Percentiles rank a stretch among this genome's conserved stretches.
phyloP scores from a whole-genome alignment of 495 filamentous ascomycete species.

The Penicillium egyptiacum region DNA sequence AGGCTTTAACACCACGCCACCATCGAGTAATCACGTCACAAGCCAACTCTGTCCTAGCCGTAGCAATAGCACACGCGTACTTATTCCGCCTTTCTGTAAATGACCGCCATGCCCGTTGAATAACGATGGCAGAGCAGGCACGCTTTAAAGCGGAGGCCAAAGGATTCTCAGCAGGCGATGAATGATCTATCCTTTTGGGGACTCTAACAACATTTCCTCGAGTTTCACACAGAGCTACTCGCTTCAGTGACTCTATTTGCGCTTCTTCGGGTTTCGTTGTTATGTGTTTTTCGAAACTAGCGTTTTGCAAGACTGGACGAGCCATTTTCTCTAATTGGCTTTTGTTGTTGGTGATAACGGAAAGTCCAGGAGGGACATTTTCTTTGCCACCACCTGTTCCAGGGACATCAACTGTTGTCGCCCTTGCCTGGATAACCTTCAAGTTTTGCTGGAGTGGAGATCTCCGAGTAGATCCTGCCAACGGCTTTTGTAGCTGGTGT shows the following conservation, averaged over 20 bases:
- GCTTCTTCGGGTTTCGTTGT: neutral
- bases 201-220: conserved; percentile 10
- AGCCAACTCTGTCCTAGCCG: neutral
- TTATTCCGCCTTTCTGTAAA: neutral
- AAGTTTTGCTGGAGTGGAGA: conserved; percentile 40
- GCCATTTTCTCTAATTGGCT: neutral
- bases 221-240: conserved; percentile 14
- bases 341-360: conserved; percentile 23
- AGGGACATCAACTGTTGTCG: conserved; percentile 32
- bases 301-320: conserved; percentile 1
- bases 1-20: conserved; percentile 3
- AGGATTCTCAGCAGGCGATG: neutral
- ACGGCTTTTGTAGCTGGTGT: conserved; percentile 31
- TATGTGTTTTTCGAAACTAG: neutral
- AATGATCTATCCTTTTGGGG: neutral
- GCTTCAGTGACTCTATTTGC: conserved; percentile 1
- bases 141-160: neutral
- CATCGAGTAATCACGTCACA: conserved; percentile 6
- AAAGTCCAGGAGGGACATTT: conserved; percentile 44
- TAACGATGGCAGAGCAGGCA: neutral
- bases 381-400: conserved; percentile 51
- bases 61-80: neutral
- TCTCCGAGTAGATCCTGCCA: conserved; percentile 29
- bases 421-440: conserved; percentile 34
- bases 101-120: conserved; percentile 7